Conservation (phyloP, 768 basidiomycete genomes). For the Dictyophora rubrovolvata region DNA sequence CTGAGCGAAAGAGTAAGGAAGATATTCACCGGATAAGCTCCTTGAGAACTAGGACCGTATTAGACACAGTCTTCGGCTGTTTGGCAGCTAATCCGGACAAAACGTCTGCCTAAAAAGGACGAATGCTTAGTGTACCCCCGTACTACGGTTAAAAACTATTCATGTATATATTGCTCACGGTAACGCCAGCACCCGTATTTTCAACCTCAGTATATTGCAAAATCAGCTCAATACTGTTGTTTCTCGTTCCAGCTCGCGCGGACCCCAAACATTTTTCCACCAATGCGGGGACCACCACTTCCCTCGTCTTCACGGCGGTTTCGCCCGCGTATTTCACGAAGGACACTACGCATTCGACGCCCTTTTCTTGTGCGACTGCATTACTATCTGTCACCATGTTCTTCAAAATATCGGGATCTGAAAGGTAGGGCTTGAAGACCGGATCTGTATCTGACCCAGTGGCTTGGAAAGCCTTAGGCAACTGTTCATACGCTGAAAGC, state of each 20-base stretch:
- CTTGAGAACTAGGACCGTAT: slow-evolving; percentile 63
- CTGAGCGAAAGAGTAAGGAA: neutral
- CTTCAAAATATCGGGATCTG: slow-evolving; percentile 68
- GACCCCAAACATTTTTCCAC: slow-evolving; percentile 97
- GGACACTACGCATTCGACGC: slow-evolving; percentile 76
- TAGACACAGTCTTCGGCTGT: slow-evolving; percentile 89
- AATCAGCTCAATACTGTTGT: slow-evolving; percentile 73
- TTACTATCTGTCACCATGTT: slow-evolving; percentile 86
- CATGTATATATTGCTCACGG: slow-evolving; percentile 54
- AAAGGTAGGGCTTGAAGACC: slow-evolving; percentile 82
- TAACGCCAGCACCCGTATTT: slow-evolving; percentile 75
- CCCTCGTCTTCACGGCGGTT: slow-evolving; percentile 69
- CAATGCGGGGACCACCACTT: slow-evolving; percentile 75
- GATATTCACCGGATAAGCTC: slow-evolving; percentile 65
- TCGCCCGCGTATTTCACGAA: slow-evolving; percentile 91
- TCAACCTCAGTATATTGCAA: slow-evolving; percentile 91
- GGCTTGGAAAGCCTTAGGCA: slow-evolving; percentile 78
- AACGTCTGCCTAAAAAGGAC: slow-evolving; percentile 49
- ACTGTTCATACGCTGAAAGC: slow-evolving; percentile 80
- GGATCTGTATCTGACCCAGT: slow-evolving; percentile 92
- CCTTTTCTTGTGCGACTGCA: slow-evolving; percentile 97
- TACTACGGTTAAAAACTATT: too few relatives aligned
- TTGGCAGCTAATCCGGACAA: slow-evolving; percentile 82
- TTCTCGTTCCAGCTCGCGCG: slow-evolving; percentile 80
- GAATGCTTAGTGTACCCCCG: slow-evolving; percentile 10